Evolutionary conservation across 768 basidiomycete genomes (phyloP), one percentile per base, ranked within the genome.

Genomic region (Amyloporia xantha): DNA sequence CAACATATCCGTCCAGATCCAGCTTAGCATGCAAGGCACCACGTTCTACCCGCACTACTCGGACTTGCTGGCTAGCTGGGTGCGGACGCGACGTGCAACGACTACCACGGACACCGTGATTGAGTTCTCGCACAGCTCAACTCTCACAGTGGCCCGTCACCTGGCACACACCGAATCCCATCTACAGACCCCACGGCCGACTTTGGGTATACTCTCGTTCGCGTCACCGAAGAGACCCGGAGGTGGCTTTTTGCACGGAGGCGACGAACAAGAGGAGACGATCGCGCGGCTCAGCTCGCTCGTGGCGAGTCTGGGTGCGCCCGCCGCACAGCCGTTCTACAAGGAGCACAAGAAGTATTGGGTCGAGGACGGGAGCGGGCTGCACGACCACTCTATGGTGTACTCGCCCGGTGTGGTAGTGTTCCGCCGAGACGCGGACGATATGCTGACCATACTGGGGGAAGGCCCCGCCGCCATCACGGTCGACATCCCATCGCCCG

Each of bases 301-400:
- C 27, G 58, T 75, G 21, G 66, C 66, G 24, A 69, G 66, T 54
- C 62, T 76, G 33, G 57, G 47, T 47, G 54, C 66, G 11, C 52
- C 61, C 17, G 62, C 60, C 5, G 72, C 62, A 23, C 60, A 59
- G 47, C 59, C 63, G 24, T 75, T 76, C 52, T 76, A 75, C 58
- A 51, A 59, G 28, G 67, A 68, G 48, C 72, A 73, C 54, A 61
- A 54, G 49, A 61, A 59, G 4, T 69, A 63, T 44, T 51, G 62
- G 15, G 57, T 43, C 7, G 59, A 58, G 1, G 71, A 72, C 35
- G 71, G 71, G 25, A 69, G 65, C 17, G 72, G 72, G 21, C 53
- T 73, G 19, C 65, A 71, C n/a, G 72, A 73, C 48, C 73, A 75
- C 44, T 68, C 74, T 15, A 71, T 75, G 65, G 66, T 76, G 28